phyloP scores from a whole-genome alignment of 805 yeast species.

The Saturnispora saitoi region DNA sequence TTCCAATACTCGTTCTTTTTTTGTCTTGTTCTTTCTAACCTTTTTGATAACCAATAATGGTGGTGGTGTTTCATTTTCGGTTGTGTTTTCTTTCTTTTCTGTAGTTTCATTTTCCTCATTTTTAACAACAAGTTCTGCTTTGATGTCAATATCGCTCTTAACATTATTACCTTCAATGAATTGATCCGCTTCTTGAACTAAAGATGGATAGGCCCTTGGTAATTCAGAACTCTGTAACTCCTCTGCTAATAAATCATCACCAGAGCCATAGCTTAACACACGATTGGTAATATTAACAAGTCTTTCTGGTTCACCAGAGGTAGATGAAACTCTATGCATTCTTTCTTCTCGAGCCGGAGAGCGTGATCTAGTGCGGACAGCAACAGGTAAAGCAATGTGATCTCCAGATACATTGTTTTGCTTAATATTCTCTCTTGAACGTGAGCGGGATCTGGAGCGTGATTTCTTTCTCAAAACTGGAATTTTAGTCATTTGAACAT shows the following conservation, averaged over 20 bases:
- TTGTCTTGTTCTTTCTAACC: slow-evolving; percentile 1
- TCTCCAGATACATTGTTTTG: neutral
- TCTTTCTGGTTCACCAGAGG: slow-evolving; percentile 1
- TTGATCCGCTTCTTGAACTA: slow-evolving; percentile 24
- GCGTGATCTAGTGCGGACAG: slow-evolving; percentile 17
- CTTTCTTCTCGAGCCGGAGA: slow-evolving; percentile 24
- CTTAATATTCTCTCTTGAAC: neutral
- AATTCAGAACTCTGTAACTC: slow-evolving; percentile 11
- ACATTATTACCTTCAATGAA: slow-evolving; percentile 18
- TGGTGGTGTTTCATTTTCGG: slow-evolving; percentile 1
- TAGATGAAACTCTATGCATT: neutral
- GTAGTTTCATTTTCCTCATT: neutral
- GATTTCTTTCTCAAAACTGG: slow-evolving; percentile 4
- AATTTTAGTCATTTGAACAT: neutral
- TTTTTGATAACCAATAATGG: neutral
- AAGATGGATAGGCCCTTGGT: slow-evolving; percentile 18
- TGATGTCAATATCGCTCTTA: neutral
- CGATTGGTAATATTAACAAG: slow-evolving; percentile 13
- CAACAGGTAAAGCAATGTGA: slow-evolving; percentile 11
- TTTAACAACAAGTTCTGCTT: slow-evolving; percentile 3
- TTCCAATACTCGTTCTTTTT: neutral
- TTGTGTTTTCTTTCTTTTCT: slow-evolving; percentile 3
- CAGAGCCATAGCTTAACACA: slow-evolving; percentile 25
- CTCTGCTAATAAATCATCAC: slow-evolving; percentile 15
- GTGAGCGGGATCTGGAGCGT: slow-evolving; percentile 4